These are phyloP conservation scores for thale cress (Arabidopsis thaliana) DNA, from an alignment of 345 rosid genomes.

Conservation along the genomic window TAIR10.1 NC_003075.7:12231501-12232000, in stretches of 20 bases:
- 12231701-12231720: neutral
- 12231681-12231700: neutral
- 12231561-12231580: neutral
- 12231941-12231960: slow-evolving; percentile 25
- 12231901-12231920: slow-evolving; percentile 35
- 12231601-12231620: slow-evolving; percentile 15
- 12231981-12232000: slow-evolving; percentile 27
- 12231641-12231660: neutral
- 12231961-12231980: slow-evolving; percentile 31
- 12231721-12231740: slow-evolving; percentile 18
- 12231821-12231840: neutral
- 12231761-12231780: slow-evolving; percentile 33
- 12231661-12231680: neutral
- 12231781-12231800: slow-evolving; percentile 1
- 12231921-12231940: slow-evolving; percentile 16
- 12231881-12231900: slow-evolving; percentile 10
- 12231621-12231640: slow-evolving; percentile 12
- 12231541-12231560: neutral
- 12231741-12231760: slow-evolving; percentile 30
- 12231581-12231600: slow-evolving; percentile 20
- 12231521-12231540: neutral
- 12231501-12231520: neutral
- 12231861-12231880: slow-evolving; percentile 8
- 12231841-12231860: neutral
- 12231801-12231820: neutral